Conservation (phyloP, 1,284 basidiomycete genomes). For the Singerocomus rubriflavus region DNA sequence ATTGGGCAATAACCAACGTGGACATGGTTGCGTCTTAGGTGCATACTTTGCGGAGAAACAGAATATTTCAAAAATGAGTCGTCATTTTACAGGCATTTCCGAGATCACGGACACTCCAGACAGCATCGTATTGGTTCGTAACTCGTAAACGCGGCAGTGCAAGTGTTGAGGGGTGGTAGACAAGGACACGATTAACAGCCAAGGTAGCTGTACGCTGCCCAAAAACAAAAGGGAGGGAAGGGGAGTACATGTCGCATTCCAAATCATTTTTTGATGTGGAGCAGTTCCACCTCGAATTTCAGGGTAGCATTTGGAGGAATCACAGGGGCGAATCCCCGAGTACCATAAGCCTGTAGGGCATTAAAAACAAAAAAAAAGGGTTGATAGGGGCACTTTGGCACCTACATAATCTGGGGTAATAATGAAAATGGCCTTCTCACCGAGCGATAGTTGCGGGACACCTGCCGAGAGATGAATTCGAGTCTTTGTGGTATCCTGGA, state of each 20-base stretch:
- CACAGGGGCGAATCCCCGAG: constrained; percentile 73
- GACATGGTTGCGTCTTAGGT: background rate
- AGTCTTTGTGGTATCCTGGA: background rate
- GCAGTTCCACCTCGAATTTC: constrained; percentile 78
- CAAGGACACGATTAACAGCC: constrained; percentile 20
- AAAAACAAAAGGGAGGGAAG: constrained; percentile 8
- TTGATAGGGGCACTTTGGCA: constrained; percentile 13
- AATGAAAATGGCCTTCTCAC: constrained; percentile 71
- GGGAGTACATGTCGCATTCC: constrained; percentile 16
- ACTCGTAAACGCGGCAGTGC: background rate
- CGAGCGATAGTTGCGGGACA: constrained; percentile 73
- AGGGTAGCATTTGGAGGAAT: constrained; percentile 79
- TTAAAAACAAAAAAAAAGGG: constrained; percentile 4
- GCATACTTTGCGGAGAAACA: background rate
- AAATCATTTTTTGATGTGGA: constrained; percentile 57
- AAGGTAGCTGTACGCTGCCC: constrained; percentile 18
- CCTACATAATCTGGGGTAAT: constrained; percentile 68
- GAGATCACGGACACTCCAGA: background rate
- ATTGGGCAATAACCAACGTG: background rate
- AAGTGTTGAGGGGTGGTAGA: constrained; percentile 4
- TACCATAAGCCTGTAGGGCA: constrained; percentile 58
- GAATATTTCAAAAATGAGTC: background rate
- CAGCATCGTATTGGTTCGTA: background rate
- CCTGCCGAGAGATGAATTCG: constrained; percentile 39
- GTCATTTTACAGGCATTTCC: background rate